A percentile compares a stretch with the other conserved stretches of the same genome.
phyloP scores from a whole-genome alignment of 805 yeast species.

The Wickerhamiella brachini region DNA sequence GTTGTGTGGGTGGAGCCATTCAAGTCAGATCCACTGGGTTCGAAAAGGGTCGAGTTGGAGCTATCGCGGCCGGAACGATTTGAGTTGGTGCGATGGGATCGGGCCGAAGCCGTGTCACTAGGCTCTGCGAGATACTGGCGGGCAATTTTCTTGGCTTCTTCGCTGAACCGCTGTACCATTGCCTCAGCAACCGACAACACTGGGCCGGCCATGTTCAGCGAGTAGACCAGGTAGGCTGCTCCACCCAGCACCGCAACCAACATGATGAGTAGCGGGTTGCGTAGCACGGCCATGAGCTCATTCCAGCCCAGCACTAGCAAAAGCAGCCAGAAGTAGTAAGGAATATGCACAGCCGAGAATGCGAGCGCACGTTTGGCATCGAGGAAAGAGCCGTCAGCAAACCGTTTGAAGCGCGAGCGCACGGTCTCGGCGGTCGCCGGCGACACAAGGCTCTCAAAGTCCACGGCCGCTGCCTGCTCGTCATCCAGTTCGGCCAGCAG shows the following conservation, averaged over 20 bases:
- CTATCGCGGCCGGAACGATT: too few species aligned
- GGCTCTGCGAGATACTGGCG: slow-evolving; percentile 38
- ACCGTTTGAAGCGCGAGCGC: slow-evolving; percentile 48
- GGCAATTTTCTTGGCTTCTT: slow-evolving; percentile 45
- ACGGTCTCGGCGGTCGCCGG: slow-evolving; percentile 45
- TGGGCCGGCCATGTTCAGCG: slow-evolving; percentile 64
- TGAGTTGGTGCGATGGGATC: too few species aligned
- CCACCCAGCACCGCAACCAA: slow-evolving; percentile 44
- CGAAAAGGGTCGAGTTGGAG: too few species aligned
- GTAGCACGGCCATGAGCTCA: slow-evolving; percentile 75
- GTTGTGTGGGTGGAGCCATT: too few species aligned
- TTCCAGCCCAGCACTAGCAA: slow-evolving; percentile 84
- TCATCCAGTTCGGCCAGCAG: slow-evolving; percentile 42
- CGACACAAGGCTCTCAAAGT: slow-evolving; percentile 35
- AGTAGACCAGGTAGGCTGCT: slow-evolving; percentile 52
- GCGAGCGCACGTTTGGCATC: slow-evolving; percentile 84
- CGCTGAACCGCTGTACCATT: slow-evolving; percentile 41
- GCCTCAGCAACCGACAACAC: slow-evolving; percentile 45
- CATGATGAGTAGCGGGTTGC: slow-evolving; percentile 68
- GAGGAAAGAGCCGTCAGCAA: slow-evolving; percentile 63
- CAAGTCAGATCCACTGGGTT: too few species aligned
- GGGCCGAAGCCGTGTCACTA: not conserved
- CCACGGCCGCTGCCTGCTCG: slow-evolving; percentile 18
- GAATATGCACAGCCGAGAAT: slow-evolving; percentile 65
- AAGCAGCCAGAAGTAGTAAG: slow-evolving; percentile 64